These are phyloP conservation scores for Saururus chinensis DNA, from an alignment of 164 flowering plant genomes.

Conservation along the genomic window DNA sequence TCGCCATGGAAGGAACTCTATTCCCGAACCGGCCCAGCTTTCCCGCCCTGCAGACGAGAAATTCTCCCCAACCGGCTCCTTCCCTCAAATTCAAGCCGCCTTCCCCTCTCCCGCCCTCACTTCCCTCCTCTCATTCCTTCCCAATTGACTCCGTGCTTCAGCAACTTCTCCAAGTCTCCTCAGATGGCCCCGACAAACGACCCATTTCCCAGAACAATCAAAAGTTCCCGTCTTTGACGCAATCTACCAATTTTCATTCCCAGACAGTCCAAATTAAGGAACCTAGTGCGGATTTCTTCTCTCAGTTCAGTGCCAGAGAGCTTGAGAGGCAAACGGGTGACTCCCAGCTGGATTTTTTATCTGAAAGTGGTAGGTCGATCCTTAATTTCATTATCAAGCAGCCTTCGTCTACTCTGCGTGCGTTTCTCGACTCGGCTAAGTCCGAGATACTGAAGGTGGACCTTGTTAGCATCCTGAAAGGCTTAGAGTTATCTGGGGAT, in stretches of 20 bases:
- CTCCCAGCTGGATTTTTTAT: constrained; percentile 35
- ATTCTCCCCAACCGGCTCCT: constrained; percentile 9
- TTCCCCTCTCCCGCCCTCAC: constrained; percentile 26
- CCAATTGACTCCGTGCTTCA: constrained; percentile 66
- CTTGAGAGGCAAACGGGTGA: constrained; percentile 9
- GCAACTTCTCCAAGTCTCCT: constrained; percentile 49
- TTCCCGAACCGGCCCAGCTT: constrained; percentile 48
- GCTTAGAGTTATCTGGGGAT: constrained; percentile 44
- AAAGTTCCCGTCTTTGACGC: constrained; percentile 18
- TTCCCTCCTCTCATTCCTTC: constrained; percentile 35
- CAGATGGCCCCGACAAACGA: neutral
- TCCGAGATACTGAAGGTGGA: constrained; percentile 45
- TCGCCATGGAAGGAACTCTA: constrained; percentile 47
- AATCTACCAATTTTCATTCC: constrained; percentile 9
- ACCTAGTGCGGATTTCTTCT: constrained; percentile 15
- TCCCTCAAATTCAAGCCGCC: constrained; percentile 40
- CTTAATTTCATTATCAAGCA: constrained; percentile 35
- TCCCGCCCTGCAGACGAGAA: constrained; percentile 28
- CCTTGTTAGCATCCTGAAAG: constrained; percentile 57
- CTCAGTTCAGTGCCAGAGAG: constrained; percentile 8
- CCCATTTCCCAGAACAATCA: constrained; percentile 6
- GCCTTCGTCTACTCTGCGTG: constrained; percentile 29
- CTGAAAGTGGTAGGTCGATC: constrained; percentile 37
- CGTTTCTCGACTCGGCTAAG: constrained; percentile 37
- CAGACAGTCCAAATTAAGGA: constrained; percentile 13